Percentiles rank a stretch among this genome's conserved stretches.
phyloP scores from a whole-genome alignment of 2,329 filamentous ascomycete genomes.

The Elsinoe necatrix region DNA sequence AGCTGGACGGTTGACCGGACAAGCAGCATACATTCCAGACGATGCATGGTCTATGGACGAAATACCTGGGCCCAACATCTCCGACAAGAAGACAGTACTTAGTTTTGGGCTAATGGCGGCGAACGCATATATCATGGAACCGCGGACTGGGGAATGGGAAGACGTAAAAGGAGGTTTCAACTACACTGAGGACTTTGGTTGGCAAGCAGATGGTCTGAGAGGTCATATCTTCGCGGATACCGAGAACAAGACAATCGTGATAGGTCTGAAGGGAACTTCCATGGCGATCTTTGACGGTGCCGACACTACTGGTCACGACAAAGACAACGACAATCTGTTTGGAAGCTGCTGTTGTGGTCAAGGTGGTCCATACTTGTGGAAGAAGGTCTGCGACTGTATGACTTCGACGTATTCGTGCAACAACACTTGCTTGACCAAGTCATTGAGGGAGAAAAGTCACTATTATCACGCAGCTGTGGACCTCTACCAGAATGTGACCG shows the following conservation, averaged over 20 bases:
- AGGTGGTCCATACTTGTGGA: slow-evolving; percentile 79
- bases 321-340: slow-evolving; percentile 89
- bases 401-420: slow-evolving; percentile 82
- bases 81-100: slow-evolving; percentile 71
- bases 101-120: slow-evolving; percentile 76
- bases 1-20: slow-evolving; percentile 59
- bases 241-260: slow-evolving; percentile 73
- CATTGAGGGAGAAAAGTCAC: slow-evolving; percentile 68
- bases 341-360: slow-evolving; percentile 94
- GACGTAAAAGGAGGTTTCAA: slow-evolving; percentile 70
- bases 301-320: slow-evolving; percentile 74
- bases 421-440: slow-evolving; percentile 69
- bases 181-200: slow-evolving; percentile 76
- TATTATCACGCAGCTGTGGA: slow-evolving; percentile 86
- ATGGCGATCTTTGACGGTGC: slow-evolving; percentile 88
- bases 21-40: slow-evolving; percentile 57
- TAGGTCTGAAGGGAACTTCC: slow-evolving; percentile 67
- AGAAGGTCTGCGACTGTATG: slow-evolving; percentile 83
- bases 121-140: slow-evolving; percentile 73
- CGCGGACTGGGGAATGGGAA: slow-evolving; percentile 66
- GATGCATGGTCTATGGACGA: slow-evolving; percentile 79
- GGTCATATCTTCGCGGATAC: slow-evolving; percentile 88
- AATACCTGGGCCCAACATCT: slow-evolving; percentile 66
- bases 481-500: slow-evolving; percentile 80
- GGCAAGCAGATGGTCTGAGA: slow-evolving; percentile 75